phyloP scores from a whole-genome alignment of 1,284 basidiomycete species.

The Moniliella sp. region DNA sequence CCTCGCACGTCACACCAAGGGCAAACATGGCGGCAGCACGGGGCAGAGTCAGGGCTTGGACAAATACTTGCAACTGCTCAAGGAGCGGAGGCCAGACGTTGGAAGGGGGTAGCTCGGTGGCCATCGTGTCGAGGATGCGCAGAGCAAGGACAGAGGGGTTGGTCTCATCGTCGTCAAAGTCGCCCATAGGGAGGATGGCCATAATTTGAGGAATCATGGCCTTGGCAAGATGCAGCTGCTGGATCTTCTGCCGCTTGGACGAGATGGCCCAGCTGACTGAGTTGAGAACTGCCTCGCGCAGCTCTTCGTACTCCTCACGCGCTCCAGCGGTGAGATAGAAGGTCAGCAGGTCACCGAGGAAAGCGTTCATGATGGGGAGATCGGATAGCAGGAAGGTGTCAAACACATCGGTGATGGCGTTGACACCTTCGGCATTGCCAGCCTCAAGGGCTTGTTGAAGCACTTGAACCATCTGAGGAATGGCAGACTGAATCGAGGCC shows the following conservation, averaged over 20 bases:
- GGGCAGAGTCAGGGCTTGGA: slow-evolving; percentile 37
- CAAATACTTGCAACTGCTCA: slow-evolving; percentile 37
- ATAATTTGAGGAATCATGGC: slow-evolving; percentile 75
- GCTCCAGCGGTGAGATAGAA: slow-evolving; percentile 75
- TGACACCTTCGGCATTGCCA: slow-evolving; percentile 58
- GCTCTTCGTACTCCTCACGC: slow-evolving; percentile 52
- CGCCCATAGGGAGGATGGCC: slow-evolving; percentile 74
- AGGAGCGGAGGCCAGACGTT: slow-evolving; percentile 91
- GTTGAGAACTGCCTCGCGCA: slow-evolving; percentile 77
- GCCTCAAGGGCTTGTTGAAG: slow-evolving; percentile 67
- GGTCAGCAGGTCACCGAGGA: slow-evolving; percentile 65
- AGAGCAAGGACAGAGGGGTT: slow-evolving; percentile 82
- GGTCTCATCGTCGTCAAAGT: slow-evolving; percentile 62
- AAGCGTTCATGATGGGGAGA: slow-evolving; percentile 68
- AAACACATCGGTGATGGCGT: slow-evolving; percentile 79
- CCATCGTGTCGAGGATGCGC: slow-evolving; percentile 77
- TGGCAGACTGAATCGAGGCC: slow-evolving; percentile 69
- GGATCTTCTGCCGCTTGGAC: slow-evolving; percentile 83
- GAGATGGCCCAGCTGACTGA: slow-evolving; percentile 81
- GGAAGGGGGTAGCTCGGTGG: slow-evolving; percentile 74
- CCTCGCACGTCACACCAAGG: slow-evolving; percentile 85
- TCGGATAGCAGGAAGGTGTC: slow-evolving; percentile 82
- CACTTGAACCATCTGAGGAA: slow-evolving; percentile 74
- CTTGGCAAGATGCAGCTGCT: slow-evolving; percentile 61
- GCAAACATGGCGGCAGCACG: slow-evolving; percentile 88